phyloP scores from a whole-genome alignment of 208 protist genomes.

The Acanthamoeba healyi region DNA sequence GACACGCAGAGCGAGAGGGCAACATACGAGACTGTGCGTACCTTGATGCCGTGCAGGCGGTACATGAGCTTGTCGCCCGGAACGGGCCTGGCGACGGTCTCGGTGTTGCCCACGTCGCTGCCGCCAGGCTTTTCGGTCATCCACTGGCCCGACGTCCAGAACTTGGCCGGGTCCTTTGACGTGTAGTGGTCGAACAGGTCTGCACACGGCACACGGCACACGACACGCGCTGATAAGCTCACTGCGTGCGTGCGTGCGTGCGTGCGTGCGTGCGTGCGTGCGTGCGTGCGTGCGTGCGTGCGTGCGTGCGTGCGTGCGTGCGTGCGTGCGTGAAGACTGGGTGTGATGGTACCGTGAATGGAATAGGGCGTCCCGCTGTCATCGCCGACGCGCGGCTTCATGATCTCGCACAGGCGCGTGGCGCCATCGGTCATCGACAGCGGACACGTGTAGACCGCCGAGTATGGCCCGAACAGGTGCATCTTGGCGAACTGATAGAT shows the following conservation, averaged over 20 bases:
- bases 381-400: slow-evolving; percentile 4
- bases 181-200: slow-evolving; percentile 74
- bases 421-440: slow-evolving; percentile 84
- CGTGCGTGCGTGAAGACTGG: no score
- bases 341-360: neutral
- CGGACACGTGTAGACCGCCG: slow-evolving; percentile 77
- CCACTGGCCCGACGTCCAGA: slow-evolving; percentile 84
- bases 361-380: slow-evolving; percentile 41
- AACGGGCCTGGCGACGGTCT: slow-evolving; percentile 48
- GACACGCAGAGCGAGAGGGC: slow-evolving; percentile 37
- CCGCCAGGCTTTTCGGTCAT: slow-evolving; percentile 81
- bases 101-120: slow-evolving; percentile 77
- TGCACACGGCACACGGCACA: neutral
- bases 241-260: no score
- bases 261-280: no score
- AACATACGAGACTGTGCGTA: neutral
- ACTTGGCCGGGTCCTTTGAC: slow-evolving; percentile 73
- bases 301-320: no score
- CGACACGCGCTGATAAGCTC: no score
- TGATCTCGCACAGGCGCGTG: slow-evolving; percentile 71
- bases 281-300: no score
- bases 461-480: slow-evolving; percentile 75
- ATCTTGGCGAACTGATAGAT: slow-evolving; percentile 81
- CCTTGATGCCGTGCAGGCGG: slow-evolving; percentile 62
- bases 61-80: slow-evolving; percentile 60